These are phyloP conservation scores for Truncatella angustata DNA, from an alignment of 2,329 filamentous ascomycete genomes.

Conservation along the genomic window DNA sequence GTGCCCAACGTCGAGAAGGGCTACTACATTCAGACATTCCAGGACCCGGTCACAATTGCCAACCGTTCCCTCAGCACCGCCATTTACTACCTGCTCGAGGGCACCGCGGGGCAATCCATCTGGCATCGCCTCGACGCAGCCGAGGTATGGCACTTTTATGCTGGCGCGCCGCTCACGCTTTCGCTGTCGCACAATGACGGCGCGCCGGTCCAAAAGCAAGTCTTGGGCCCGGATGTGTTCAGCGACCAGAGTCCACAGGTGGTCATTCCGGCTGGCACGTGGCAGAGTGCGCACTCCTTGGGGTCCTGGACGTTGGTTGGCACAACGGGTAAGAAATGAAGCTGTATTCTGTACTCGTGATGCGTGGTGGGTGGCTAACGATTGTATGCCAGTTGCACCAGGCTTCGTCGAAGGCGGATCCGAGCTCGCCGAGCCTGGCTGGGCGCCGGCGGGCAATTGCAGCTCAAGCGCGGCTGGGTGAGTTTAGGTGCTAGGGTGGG, in stretches of 20 bases:
- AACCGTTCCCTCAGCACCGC: slow-evolving; percentile 45
- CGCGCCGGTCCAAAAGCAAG: slow-evolving; percentile 28
- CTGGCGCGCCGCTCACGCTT: slow-evolving; percentile 46
- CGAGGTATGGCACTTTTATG: slow-evolving; percentile 55
- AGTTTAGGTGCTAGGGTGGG: neutral
- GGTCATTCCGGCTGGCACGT: slow-evolving; percentile 36
- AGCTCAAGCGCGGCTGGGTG: neutral
- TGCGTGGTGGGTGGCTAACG: neutral
- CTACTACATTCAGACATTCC: slow-evolving; percentile 47
- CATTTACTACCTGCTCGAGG: slow-evolving; percentile 50
- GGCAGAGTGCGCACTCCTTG: slow-evolving; percentile 44
- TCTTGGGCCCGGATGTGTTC: slow-evolving; percentile 44
- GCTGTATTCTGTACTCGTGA: neutral
- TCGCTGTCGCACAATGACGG: slow-evolving; percentile 44
- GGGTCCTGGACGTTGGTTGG: slow-evolving; percentile 50
- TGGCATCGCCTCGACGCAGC: slow-evolving; percentile 51
- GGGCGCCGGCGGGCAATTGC: neutral
- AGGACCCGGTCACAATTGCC: slow-evolving; percentile 30
- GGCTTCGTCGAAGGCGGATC: slow-evolving; percentile 8
- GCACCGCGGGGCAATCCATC: slow-evolving; percentile 36
- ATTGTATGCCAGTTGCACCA: slow-evolving; percentile 1
- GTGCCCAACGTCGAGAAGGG: slow-evolving; percentile 47
- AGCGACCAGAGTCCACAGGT: slow-evolving; percentile 41
- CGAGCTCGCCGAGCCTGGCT: slow-evolving; percentile 6
- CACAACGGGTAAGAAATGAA: slow-evolving; percentile 24